phyloP scores from a whole-genome alignment of 1,284 basidiomycete genomes.

The Heterobasidion irregulare region DNA sequence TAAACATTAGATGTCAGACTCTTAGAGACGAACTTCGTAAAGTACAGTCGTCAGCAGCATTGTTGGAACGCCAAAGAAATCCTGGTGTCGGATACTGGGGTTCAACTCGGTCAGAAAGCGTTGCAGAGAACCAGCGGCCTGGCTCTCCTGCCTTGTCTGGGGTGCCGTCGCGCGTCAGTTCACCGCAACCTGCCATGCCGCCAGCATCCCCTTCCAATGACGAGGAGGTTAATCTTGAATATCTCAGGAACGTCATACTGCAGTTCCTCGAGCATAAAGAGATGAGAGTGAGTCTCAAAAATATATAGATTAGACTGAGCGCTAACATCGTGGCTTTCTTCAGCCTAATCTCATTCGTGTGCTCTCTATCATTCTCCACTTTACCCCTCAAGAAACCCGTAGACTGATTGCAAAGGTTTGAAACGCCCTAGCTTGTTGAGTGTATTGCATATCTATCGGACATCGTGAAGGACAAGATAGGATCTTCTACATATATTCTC shows the following conservation, averaged over 20 bases:
- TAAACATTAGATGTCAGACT: constrained; percentile 36
- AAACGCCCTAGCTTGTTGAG: not conserved
- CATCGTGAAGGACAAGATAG: not conserved
- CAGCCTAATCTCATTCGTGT: constrained; percentile 87
- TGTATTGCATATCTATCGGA: not conserved
- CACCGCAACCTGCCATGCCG: constrained; percentile 34
- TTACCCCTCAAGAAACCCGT: constrained; percentile 90
- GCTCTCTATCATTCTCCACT: constrained; percentile 83
- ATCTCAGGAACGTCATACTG: constrained; percentile 87
- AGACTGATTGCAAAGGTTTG: constrained; percentile 36
- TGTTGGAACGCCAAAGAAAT: constrained; percentile 84
- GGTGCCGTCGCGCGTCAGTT: constrained; percentile 23
- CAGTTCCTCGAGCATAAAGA: constrained; percentile 90
- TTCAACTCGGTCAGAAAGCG: constrained; percentile 32
- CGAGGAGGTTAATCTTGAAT: constrained; percentile 93
- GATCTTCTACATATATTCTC: not conserved
- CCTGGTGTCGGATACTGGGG: constrained; percentile 92
- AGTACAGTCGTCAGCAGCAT: constrained; percentile 81
- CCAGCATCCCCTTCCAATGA: constrained; percentile 39
- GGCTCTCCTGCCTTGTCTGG: constrained; percentile 35
- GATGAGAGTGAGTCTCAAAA: constrained; percentile 56
- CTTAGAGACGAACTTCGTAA: constrained; percentile 89
- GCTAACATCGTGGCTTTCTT: constrained; percentile 4
- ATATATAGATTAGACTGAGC: constrained; percentile 10
- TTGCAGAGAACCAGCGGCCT: constrained; percentile 35